Conservation (phyloP, 441 rosid species). For the Populus trichocarpa region DNA sequence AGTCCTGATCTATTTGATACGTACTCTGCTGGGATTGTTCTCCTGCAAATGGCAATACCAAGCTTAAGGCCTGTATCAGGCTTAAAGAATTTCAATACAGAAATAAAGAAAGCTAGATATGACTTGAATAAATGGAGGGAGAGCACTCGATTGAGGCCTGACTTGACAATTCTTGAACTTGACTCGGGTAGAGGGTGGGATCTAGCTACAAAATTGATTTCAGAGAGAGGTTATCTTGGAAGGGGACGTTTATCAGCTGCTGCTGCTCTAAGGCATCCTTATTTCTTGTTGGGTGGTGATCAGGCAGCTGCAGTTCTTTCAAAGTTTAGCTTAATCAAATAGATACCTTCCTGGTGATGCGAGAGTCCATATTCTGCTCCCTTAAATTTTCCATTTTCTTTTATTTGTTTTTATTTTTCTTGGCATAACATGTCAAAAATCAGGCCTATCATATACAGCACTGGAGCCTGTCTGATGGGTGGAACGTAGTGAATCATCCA, state of each 20-base stretch:
- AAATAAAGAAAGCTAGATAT: constrained; percentile 52
- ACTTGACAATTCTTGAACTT: constrained; percentile 74
- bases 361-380: constrained; percentile 15
- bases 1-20: constrained; percentile 93
- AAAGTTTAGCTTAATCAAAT: constrained; percentile 63
- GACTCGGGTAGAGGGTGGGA: constrained; percentile 98
- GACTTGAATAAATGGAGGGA: constrained; percentile 79
- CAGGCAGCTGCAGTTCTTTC: constrained; percentile 91
- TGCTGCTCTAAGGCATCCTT: constrained; percentile 92
- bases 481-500: neutral
- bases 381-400: neutral
- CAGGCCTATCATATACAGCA: neutral
- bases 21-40: constrained; percentile 88
- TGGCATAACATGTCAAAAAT: neutral
- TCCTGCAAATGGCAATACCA: constrained; percentile 94
- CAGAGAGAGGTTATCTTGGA: constrained; percentile 70
- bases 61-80: constrained; percentile 58
- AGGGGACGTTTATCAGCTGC: constrained; percentile 94
- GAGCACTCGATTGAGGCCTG: constrained; percentile 66
- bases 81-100: constrained; percentile 80
- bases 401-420: neutral
- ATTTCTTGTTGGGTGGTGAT: constrained; percentile 89
- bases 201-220: constrained; percentile 75
- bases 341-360: constrained; percentile 15
- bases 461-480: neutral